Evolutionary conservation across 768 basidiomycete genomes (phyloP).

Genomic region (Exidia glandulosa): DNA sequence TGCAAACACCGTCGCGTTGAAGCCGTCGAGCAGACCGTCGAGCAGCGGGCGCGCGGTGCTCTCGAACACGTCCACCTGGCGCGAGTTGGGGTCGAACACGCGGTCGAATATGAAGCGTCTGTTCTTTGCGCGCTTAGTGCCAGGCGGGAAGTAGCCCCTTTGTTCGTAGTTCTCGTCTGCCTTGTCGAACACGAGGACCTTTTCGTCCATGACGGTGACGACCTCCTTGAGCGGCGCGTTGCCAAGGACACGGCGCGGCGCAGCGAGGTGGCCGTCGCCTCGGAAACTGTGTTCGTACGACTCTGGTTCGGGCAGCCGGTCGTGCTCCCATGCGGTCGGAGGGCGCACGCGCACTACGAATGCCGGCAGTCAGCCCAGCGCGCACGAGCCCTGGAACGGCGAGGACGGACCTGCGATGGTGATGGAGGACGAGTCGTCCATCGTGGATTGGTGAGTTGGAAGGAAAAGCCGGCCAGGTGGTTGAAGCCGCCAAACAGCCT

Average conservation of each 20-base stretch:
- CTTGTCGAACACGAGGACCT: slow-evolving; percentile 92
- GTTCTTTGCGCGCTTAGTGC: slow-evolving; percentile 92
- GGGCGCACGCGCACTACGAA: slow-evolving; percentile 79
- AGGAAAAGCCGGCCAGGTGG: neutral
- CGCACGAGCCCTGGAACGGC: slow-evolving; percentile 3
- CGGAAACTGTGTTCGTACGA: slow-evolving; percentile 60
- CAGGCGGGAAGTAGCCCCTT: slow-evolving; percentile 73
- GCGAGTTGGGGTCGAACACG: slow-evolving; percentile 73
- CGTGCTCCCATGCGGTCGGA: slow-evolving; percentile 73
- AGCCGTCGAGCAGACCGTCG: slow-evolving; percentile 80
- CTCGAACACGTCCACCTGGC: slow-evolving; percentile 81
- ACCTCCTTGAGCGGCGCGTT: slow-evolving; percentile 59
- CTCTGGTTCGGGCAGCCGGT: slow-evolving; percentile 61
- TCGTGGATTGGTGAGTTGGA: slow-evolving; percentile 18
- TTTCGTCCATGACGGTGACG: slow-evolving; percentile 85
- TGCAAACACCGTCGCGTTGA: slow-evolving; percentile 95
- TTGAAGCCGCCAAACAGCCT: neutral
- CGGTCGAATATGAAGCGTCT: slow-evolving; percentile 94
- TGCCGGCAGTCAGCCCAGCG: neutral
- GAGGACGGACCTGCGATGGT: slow-evolving; percentile 60
- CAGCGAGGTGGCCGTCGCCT: slow-evolving; percentile 77
- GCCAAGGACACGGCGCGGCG: slow-evolving; percentile 40
- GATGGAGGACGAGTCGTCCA: slow-evolving; percentile 82
- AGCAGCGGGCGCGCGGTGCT: slow-evolving; percentile 79
- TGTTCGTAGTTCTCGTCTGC: slow-evolving; percentile 87